A percentile compares a stretch with the other conserved stretches of the same genome.
Evolutionary conservation across 169 alveolate genomes (phyloP).

Genomic region (Babesia microti): DNA sequence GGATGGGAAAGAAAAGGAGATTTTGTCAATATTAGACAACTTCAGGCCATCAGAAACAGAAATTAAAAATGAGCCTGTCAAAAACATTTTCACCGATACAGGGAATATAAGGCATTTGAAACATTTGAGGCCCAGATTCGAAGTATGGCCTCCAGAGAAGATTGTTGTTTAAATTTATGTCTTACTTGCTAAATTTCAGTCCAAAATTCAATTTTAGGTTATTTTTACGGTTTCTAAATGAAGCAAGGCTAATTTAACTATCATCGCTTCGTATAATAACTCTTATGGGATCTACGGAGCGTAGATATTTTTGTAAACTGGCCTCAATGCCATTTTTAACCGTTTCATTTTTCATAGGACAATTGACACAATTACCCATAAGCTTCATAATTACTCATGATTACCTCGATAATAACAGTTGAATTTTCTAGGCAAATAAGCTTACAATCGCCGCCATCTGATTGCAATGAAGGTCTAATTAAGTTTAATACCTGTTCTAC

Average conservation of each 20-base stretch:
- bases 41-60: conserved; percentile 22
- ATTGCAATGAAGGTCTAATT: conserved; percentile 53
- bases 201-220: conserved; percentile 2
- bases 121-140: conserved; percentile 59
- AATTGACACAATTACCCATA: conserved; percentile 53
- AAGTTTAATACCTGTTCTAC: conserved; percentile 58
- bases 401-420: conserved; percentile 18
- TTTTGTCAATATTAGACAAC: conserved; percentile 39
- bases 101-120: conserved; percentile 43
- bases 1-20: conserved; percentile 63
- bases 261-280: conserved; percentile 36
- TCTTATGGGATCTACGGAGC: conserved; percentile 44
- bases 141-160: conserved; percentile 73
- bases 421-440: conserved; percentile 44
- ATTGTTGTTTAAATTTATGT: conserved; percentile 37
- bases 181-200: not conserved
- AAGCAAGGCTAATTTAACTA: conserved; percentile 12
- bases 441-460: conserved; percentile 58
- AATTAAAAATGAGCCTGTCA: conserved; percentile 29
- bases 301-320: conserved; percentile 43
- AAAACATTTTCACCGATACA: conserved; percentile 31
- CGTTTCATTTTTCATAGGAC: conserved; percentile 53
- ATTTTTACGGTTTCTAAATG: conserved; percentile 33
- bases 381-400: conserved; percentile 24
- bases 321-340: conserved; percentile 53